A percentile compares a stretch with the other conserved stretches of the same genome.
Evolutionary conservation across 2,329 filamentous ascomycete genomes (phyloP).

Genomic region (Xylariaceae sp.): DNA sequence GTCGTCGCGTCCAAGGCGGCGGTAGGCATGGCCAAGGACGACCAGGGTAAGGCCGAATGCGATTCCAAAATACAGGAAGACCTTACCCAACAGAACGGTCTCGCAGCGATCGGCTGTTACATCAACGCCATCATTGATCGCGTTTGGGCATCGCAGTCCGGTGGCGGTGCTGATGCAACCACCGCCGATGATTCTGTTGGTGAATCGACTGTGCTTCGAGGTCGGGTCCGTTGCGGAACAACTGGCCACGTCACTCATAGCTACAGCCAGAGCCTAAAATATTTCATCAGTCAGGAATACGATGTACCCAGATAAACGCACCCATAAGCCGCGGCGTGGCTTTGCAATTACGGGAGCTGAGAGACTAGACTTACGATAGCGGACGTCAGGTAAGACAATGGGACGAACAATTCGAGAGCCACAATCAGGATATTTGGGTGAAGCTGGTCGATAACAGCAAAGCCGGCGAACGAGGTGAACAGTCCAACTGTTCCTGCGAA

Average conservation of each 20-base stretch:
- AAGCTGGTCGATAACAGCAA: not conserved
- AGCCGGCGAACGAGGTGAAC: slow-evolving; percentile 8
- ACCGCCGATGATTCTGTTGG: slow-evolving; percentile 11
- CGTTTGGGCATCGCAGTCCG: not conserved
- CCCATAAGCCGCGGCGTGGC: not conserved
- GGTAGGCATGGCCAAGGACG: too few species aligned
- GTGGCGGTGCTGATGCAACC: not conserved
- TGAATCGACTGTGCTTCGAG: not conserved
- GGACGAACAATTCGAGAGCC: not conserved
- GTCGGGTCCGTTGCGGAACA: not conserved
- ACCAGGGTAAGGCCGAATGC: too few species aligned
- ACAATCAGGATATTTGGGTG: not conserved
- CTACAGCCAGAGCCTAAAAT: slow-evolving; percentile 1
- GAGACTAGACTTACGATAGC: slow-evolving; percentile 3
- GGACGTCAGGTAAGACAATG: not conserved
- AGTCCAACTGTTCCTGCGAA: slow-evolving; percentile 8
- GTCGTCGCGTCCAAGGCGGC: too few species aligned
- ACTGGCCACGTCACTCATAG: not conserved
- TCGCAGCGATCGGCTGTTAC: slow-evolving; percentile 8
- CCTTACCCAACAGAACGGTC: not conserved
- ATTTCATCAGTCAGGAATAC: not conserved
- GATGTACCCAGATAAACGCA: not conserved
- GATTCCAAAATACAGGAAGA: slow-evolving; percentile 1
- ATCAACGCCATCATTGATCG: not conserved
- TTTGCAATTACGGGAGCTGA: not conserved